Evolutionary conservation across 164 flowering plant genomes (phyloP), one percentile per base, ranked within the genome.

Genomic region (Sextonia rubra): DNA sequence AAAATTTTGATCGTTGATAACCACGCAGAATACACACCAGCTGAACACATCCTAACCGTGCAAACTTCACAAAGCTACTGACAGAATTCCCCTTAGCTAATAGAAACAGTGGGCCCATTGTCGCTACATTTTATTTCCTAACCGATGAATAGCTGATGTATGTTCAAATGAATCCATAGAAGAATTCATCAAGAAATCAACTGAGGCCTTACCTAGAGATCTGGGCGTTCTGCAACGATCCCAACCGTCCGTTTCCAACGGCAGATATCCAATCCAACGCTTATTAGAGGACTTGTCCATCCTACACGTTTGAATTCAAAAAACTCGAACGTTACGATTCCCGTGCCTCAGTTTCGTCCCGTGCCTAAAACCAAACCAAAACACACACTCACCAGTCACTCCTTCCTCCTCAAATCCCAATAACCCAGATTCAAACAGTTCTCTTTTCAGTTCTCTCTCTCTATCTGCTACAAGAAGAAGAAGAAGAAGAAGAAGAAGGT

Each of bases 271-370:
- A n/a, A 18, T 61, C 26, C 14, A 24, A 29, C 30, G 6, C 29
- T 26, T 17, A 47, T n/a, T n/a, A 9, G 56, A 77, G 78, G 86
- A 81, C 44, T 75, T 81, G 67, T 15, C 44, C 67, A 47, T 15
- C 44, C 67, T 81, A 77, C 83, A 49, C 4, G 68, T 83, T 85
- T 77, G 86, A 85, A 86, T 88, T 88, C 82, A 73, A 83, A 86
- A 69, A 49, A 14, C 48, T 68, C 68, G 79, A 86, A 80, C 88
- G 89, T 81, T 83, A 83, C 52, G 71, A 76, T 85, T 80, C 60
- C 81, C 65, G 71, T 55, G 74, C 77, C 77, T 76, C 49, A 73
- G 84, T 68, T 72, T 76, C 76, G 84, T 77, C 11, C 30, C 30
- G 64, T 7, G 73, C 80, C 80, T 75, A 75, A 73, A 44, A 44